Evolutionary conservation across 331 rosid genomes (phyloP).

Genomic region (Phaseolus coccineus): DNA sequence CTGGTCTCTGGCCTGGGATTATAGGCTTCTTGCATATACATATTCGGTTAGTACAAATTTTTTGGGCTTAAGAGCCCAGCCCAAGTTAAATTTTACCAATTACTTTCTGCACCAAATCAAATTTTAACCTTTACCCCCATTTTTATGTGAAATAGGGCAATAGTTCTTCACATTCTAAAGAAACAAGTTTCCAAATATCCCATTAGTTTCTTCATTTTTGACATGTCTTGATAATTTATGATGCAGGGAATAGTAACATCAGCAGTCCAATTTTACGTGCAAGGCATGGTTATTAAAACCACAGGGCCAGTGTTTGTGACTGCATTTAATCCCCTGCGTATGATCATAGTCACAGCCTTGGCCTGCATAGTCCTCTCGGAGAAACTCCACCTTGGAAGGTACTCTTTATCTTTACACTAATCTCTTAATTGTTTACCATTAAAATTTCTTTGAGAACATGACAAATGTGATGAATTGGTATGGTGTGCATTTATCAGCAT

Average conservation of each 20-base stretch:
- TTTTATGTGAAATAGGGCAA: too few relatives aligned
- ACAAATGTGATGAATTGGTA: background rate
- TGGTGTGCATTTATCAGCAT: conserved; percentile 35
- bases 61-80: background rate
- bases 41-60: conserved; percentile 64
- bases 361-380: conserved; percentile 64
- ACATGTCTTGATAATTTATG: background rate
- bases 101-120: too few relatives aligned
- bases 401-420: background rate
- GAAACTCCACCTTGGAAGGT: conserved; percentile 82
- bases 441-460: too few relatives aligned
- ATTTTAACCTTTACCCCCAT: too few relatives aligned
- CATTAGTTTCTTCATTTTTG: background rate
- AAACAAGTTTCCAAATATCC: too few relatives aligned
- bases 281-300: conserved; percentile 65
- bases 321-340: conserved; percentile 83
- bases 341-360: conserved; percentile 67
- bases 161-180: too few relatives aligned
- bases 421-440: too few relatives aligned
- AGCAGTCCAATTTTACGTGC: conserved; percentile 73
- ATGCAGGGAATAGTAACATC: conserved; percentile 74
- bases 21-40: conserved; percentile 60
- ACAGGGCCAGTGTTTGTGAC: conserved; percentile 86
- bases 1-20: conserved; percentile 64
- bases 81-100: background rate